Base-by-base conservation (phyloP, 306 rosid species). In the Begonia masoniana region DNA sequence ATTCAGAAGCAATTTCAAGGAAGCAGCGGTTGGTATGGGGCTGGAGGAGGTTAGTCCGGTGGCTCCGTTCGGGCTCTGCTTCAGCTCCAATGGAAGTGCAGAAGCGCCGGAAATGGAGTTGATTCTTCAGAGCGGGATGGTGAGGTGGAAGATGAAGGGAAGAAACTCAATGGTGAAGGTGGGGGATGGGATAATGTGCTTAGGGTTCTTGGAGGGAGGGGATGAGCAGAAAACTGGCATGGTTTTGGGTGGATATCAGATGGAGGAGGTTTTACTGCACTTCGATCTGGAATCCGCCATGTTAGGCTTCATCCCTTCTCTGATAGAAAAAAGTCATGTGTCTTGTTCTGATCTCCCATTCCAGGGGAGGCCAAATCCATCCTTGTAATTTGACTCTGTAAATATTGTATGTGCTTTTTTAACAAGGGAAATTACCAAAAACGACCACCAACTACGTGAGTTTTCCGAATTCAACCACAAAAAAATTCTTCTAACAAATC, bases 171-270 rank as follows among this genome's bases (percentile, higher is more conserved):
- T 84, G 95, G 88, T 84, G 50, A 39, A 51, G 50, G 84, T 82
- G 2, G 70, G 35, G 43, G 21, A 74, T 0, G 73, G 66, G 12
- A 79, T 78, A 17, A 52, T 68, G 67, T 88, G 97, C 47, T 68
- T 84, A 51, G 97, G 81, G 15, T 69, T 88, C 23, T 55, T 84
- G 55, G 84, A 88, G 51, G 94, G 95, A 13, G 97, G 95, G 5
- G 53, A 47, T 48, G 59, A 74, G 49, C 56, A 59, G 12, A 71
- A 36, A 55, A 75, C 59, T 55, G 48, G 74, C 0, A 62, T 88
- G 56, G 84, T 78, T 13, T 55, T 88, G 12, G 97, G 95, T 10
- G 97, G 89, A 13, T 68, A 67, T 54, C 97, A 84, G 41, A 23
- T 84, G 69, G 95, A 88, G 56, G 87, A 82, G 45, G 73, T 69